Conservation (phyloP, 805 yeast genomes). For the Naumovozyma dairenensis region DNA sequence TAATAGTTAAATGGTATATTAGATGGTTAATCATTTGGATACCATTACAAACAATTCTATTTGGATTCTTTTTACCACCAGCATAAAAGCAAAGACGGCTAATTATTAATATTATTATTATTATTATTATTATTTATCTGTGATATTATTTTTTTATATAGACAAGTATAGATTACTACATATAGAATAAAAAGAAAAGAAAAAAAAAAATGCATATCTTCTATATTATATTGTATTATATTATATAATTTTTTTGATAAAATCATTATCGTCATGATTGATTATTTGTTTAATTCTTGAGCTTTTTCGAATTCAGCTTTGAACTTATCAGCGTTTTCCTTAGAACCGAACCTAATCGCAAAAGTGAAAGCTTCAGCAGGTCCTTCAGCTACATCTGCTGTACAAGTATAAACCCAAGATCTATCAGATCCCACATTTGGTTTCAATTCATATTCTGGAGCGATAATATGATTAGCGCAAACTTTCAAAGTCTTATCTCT, state of each 20-base stretch:
- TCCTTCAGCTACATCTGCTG: slow-evolving; percentile 93
- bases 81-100: slow-evolving; percentile 40
- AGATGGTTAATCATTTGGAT: slow-evolving; percentile 53
- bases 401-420: slow-evolving; percentile 94
- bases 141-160: slow-evolving; percentile 1
- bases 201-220: background rate
- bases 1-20: slow-evolving; percentile 31
- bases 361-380: slow-evolving; percentile 91
- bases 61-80: slow-evolving; percentile 83
- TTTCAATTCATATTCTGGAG: slow-evolving; percentile 71
- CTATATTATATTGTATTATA: background rate
- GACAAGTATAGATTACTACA: background rate
- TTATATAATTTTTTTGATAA: background rate
- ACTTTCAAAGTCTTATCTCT: slow-evolving; percentile 97
- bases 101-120: background rate
- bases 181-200: too few species aligned
- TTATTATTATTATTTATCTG: slow-evolving; percentile 1
- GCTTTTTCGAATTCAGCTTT: slow-evolving; percentile 87
- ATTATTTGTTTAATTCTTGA: slow-evolving; percentile 52
- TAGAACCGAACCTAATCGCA: slow-evolving; percentile 89
- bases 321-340: slow-evolving; percentile 90
- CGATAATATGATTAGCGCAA: slow-evolving; percentile 91
- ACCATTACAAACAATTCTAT: slow-evolving; percentile 58
- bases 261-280: background rate
- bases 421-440: slow-evolving; percentile 96